Base-by-base conservation (phyloP, 2,329 filamentous ascomycete genomes). In the Tolypocladium paradoxum region DNA sequence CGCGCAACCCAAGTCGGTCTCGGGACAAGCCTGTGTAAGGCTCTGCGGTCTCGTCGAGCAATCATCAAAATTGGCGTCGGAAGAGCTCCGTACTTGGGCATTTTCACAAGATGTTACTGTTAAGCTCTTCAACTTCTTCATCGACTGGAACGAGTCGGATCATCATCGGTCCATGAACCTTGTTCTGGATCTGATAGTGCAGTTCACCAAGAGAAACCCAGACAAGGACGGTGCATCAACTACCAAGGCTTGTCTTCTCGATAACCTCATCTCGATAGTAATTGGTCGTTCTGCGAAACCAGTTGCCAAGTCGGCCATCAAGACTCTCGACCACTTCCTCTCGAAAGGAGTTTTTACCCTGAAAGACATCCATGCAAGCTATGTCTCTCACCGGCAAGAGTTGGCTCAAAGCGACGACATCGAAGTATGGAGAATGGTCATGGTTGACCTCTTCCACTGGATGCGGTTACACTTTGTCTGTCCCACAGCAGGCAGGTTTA, bases 291-390 rank as follows among this genome's bases (percentile, higher is more conserved):
- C 81, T 35, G 75, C 82, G 18, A 83, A 80, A 57, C 78, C 83
- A 11, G 74, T 84, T 50, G 82, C 83, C 40, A 89, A 89, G 64
- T 85, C 85, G 36, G 81, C 84, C 7, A 77, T 90, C 56, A 83
- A 84, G 61, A 79, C 79, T 18, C 70, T 89, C 37, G 82, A 86
- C 48, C 77, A 84, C 60, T 78, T 90, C 53, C 63, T 90, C 4
- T 70, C 74, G 48, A 89, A 87, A 64, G 70, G 73, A 2, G 72
- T 84, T 14, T 68, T 86, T 29, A 71, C 70, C 60, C 60, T 77
- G 53, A 63, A 71, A 53, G 70, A 79, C 54, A 65, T 82, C 34
- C 65, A 69, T 12, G 59, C 61, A 18, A 71, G 68, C 27, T 82
- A 80, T 57, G 58, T 68, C 9, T 57, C 64, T n/a, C 65, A 71